A percentile compares a stretch with the other conserved stretches of the same genome.
phyloP scores from a whole-genome alignment of 257 asterid species.

The Petrea volubilis region DNA sequence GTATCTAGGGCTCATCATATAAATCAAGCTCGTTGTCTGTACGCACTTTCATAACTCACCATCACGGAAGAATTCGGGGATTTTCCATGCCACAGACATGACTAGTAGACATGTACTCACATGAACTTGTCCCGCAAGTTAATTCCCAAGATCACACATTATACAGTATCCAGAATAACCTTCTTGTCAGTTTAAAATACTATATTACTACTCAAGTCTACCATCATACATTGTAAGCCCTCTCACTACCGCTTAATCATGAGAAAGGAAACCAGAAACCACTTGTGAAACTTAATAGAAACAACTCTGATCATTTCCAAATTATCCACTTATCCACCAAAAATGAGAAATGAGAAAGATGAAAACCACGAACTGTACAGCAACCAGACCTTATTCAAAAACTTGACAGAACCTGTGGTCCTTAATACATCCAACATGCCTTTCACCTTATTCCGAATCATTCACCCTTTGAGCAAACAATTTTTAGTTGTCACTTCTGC shows the following conservation, averaged over 20 bases:
- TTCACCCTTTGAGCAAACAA: constrained; percentile 32
- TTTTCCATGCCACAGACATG: too few species aligned
- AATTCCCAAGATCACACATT: too few species aligned
- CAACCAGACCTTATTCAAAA: constrained; percentile 24
- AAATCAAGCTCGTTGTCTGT: too few species aligned
- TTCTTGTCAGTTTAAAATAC: too few species aligned
- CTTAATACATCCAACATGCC: constrained; percentile 21
- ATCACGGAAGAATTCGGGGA: too few species aligned
- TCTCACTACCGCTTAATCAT: constrained; percentile 5
- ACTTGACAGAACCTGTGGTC: constrained; percentile 15
- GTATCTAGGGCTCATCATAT: too few species aligned
- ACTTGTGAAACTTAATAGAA: constrained; percentile 3
- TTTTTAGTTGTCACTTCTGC: constrained; percentile 23
- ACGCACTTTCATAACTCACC: too few species aligned
- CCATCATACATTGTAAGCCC: too few species aligned
- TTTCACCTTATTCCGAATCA: constrained; percentile 30
- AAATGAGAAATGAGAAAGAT: constrained; percentile 13
- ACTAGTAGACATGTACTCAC: too few species aligned
- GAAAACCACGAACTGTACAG: constrained; percentile 1
- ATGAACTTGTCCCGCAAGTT: too few species aligned
- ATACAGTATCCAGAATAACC: too few species aligned
- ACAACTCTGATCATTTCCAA: constrained; percentile 29
- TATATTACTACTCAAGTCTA: too few species aligned
- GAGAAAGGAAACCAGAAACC: constrained; percentile 21
- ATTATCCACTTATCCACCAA: constrained; percentile 15